Evolutionary conservation across 106 monocot genomes (phyloP).

Genomic region (Cymbidium sinense): DNA sequence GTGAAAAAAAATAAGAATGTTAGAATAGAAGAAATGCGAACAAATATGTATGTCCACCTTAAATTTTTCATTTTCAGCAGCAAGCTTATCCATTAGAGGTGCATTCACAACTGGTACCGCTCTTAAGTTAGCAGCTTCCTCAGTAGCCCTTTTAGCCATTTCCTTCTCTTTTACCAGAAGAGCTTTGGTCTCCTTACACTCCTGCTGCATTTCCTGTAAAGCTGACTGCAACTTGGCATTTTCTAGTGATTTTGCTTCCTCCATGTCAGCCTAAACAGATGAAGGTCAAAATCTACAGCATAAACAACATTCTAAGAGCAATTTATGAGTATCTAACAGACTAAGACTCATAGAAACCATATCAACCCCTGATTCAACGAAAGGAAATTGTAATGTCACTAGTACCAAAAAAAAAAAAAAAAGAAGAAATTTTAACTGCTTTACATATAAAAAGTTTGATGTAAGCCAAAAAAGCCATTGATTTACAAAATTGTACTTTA

Average conservation of each 20-base stretch:
- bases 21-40: not conserved
- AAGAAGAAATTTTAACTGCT: no score
- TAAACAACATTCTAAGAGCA: not conserved
- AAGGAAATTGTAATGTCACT: not conserved
- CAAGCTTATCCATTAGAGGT: constrained; percentile 47
- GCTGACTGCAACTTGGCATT: constrained; percentile 57
- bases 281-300: not conserved
- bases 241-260: constrained; percentile 70
- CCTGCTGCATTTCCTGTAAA: constrained; percentile 29
- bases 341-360: not conserved
- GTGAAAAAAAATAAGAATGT: not conserved
- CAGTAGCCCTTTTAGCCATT: constrained; percentile 26
- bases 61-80: constrained; percentile 74
- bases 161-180: constrained; percentile 35
- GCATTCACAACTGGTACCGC: constrained; percentile 68
- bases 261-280: constrained; percentile 44
- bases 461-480: no score
- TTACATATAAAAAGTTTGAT: no score
- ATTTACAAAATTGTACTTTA: no score
- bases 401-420: no score
- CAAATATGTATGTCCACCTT: constrained; percentile 34
- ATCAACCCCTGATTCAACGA: not conserved
- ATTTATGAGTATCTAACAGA: not conserved
- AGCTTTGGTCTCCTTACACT: constrained; percentile 31
- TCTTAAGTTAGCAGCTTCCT: constrained; percentile 27